These are phyloP conservation scores for Termitomyces titanicus DNA, from an alignment of 768 basidiomycete species.

Conservation along the genomic window DNA sequence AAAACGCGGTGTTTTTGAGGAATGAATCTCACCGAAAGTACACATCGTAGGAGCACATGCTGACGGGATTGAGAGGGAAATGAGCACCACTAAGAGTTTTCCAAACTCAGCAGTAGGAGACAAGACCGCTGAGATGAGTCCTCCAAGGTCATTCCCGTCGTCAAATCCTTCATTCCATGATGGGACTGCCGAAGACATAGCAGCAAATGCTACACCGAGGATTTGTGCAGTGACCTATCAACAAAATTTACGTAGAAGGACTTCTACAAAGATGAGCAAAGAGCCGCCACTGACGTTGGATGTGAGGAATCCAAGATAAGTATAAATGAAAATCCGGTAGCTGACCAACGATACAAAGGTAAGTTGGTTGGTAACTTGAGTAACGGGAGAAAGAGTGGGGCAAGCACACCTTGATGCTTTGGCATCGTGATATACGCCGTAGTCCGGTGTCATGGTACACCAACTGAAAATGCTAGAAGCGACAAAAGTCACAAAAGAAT, in stretches of 20 bases:
- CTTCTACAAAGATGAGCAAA: not conserved
- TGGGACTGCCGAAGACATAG: slow-evolving; percentile 51
- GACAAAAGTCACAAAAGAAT: slow-evolving; percentile 36
- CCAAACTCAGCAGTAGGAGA: slow-evolving; percentile 61
- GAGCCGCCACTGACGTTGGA: slow-evolving; percentile 49
- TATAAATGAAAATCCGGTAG: slow-evolving; percentile 54
- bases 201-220: slow-evolving; percentile 66
- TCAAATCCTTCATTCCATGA: slow-evolving; percentile 55
- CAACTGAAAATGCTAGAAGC: slow-evolving; percentile 36
- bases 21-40: slow-evolving; percentile 45
- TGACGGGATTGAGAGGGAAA: slow-evolving; percentile 71
- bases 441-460: slow-evolving; percentile 42
- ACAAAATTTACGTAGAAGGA: slow-evolving; percentile 14
- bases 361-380: not conserved
- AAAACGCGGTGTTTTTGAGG: not conserved
- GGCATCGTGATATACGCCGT: slow-evolving; percentile 38
- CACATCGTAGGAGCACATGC: slow-evolving; percentile 80
- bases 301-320: slow-evolving; percentile 61
- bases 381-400: not conserved
- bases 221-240: slow-evolving; percentile 40
- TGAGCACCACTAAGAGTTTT: slow-evolving; percentile 66
- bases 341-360: slow-evolving; percentile 28
- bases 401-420: slow-evolving; percentile 26
- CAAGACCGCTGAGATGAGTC: slow-evolving; percentile 60
- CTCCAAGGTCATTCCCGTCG: slow-evolving; percentile 52